Base-by-base conservation (phyloP, 208 protist species). In the Wallacemonas sp. region DNA sequence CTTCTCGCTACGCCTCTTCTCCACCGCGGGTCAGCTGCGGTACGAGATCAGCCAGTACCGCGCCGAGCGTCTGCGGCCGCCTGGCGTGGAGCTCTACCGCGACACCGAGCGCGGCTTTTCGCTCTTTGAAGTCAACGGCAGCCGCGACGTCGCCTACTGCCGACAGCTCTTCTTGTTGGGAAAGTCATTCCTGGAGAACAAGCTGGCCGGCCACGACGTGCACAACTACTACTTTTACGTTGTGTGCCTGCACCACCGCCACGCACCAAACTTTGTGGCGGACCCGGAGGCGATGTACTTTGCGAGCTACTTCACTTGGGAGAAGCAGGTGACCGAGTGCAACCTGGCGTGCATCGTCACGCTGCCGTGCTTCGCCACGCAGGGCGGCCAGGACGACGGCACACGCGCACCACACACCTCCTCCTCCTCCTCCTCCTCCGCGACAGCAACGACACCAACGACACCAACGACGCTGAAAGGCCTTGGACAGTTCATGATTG, bases 271-370 rank as follows among this genome's bases (percentile, higher is more conserved):
- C 16, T 96, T 87, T 61, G 75, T 90, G 0, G 73, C 83, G 11
- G 81, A 90, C 57, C 16, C 71, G 23, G 67, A 38, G 0, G 86
- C 86, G 1, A 83, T 91, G 86, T 91, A 84, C 71, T 91, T 99
- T 76, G 96, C 98, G 1, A 98, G 98, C 12, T 99, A 99, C 71
- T 99, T 99, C 69, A 99, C 96, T 28, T 99, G 98, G 84, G 95
- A 97, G 72, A 99, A 99, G 74, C 94, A 91, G 14, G 82, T 95
- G 16, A 73, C 89, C 18, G 94, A 98, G 38, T 98, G 98, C 76
- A 99, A 99, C 75, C 75, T 99, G 0, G 98, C 98, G 5, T 99
- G 99, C 83, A 99, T 99, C 71, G 70, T 99, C 23, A 99, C 97
- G 5, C 71, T 99, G 46, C 99, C 99, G n/a, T 98, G 93, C 39